A percentile compares a stretch with the other conserved stretches of the same genome.
phyloP scores from a whole-genome alignment of 2,329 filamentous ascomycete species.

The Leptographium wingfieldii region DNA sequence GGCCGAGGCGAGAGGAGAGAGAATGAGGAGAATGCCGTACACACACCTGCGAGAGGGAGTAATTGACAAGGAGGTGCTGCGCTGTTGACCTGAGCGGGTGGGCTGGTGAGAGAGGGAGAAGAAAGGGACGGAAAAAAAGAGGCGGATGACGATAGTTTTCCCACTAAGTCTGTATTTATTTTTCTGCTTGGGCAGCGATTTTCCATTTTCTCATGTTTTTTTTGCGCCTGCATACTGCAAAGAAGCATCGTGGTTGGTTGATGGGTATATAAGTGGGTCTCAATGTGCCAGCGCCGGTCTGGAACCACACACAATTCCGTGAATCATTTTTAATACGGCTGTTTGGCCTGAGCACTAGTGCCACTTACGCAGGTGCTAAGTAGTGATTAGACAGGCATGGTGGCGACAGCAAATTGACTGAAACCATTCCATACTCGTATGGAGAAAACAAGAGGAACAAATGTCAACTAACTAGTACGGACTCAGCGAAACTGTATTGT shows the following conservation, averaged over 20 bases:
- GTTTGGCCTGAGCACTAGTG: no score
- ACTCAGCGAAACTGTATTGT: no score
- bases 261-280: neutral
- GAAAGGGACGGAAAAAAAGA: slow-evolving; percentile 4
- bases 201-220: slow-evolving; percentile 1
- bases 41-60: slow-evolving; percentile 23
- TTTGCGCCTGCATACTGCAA: neutral
- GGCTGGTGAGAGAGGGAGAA: slow-evolving; percentile 9
- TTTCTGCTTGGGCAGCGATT: slow-evolving; percentile 5
- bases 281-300: neutral
- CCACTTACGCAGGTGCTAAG: no score
- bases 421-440: no score
- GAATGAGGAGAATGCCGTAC: slow-evolving; percentile 17
- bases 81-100: slow-evolving; percentile 18
- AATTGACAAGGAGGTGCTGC: slow-evolving; percentile 31
- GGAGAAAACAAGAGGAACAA: no score
- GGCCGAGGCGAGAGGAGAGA: neutral
- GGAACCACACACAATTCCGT: neutral
- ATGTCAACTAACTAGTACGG: no score
- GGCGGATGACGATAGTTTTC: slow-evolving; percentile 14
- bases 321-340: no score
- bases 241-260: neutral
- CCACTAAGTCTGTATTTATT: slow-evolving; percentile 9
- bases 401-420: no score
- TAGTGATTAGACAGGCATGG: no score